Evolutionary conservation across 306 rosid genomes (phyloP).

Genomic region (Cicer cuneatum): DNA sequence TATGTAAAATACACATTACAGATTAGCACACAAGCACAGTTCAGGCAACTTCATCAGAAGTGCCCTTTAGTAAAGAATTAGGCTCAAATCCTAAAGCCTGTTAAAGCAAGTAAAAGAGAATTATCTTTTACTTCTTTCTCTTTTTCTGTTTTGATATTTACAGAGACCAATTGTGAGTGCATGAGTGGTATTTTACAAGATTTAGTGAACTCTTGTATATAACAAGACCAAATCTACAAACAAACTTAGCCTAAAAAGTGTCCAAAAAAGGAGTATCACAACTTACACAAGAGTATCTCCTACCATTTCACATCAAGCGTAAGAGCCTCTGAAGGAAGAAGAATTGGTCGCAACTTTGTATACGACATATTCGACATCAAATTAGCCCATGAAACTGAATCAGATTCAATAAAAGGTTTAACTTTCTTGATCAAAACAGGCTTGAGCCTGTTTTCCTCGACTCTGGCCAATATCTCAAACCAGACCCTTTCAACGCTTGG

Average conservation of each 20-base stretch:
- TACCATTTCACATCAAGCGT: constrained; percentile 95
- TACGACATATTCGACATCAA: constrained; percentile 82
- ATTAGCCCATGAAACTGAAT: constrained; percentile 75
- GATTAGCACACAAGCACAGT: constrained; percentile 46
- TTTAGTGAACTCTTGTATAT: constrained; percentile 32
- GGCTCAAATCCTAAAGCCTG: constrained; percentile 35
- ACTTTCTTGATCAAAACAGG: constrained; percentile 63
- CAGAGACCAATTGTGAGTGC: constrained; percentile 46
- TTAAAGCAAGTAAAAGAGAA: constrained; percentile 39
- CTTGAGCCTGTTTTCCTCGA: constrained; percentile 59
- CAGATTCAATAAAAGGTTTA: constrained; percentile 62
- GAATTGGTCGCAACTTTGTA: constrained; percentile 69
- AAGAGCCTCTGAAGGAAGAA: constrained; percentile 80
- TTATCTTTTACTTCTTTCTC: constrained; percentile 17
- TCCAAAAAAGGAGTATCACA: constrained; percentile 35
- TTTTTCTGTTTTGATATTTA: constrained; percentile 51
- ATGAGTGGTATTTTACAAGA: constrained; percentile 43
- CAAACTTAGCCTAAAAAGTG: constrained; percentile 26
- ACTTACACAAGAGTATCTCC: constrained; percentile 51
- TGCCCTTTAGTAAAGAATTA: constrained; percentile 51
- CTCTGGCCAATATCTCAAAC: constrained; percentile 72
- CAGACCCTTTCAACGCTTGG: constrained; percentile 61
- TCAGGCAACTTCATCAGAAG: constrained; percentile 47
- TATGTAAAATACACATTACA: not conserved
- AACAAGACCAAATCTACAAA: constrained; percentile 43